Base-by-base conservation (phyloP, 331 rosid genomes). In the Prunus yedoensis region DNA sequence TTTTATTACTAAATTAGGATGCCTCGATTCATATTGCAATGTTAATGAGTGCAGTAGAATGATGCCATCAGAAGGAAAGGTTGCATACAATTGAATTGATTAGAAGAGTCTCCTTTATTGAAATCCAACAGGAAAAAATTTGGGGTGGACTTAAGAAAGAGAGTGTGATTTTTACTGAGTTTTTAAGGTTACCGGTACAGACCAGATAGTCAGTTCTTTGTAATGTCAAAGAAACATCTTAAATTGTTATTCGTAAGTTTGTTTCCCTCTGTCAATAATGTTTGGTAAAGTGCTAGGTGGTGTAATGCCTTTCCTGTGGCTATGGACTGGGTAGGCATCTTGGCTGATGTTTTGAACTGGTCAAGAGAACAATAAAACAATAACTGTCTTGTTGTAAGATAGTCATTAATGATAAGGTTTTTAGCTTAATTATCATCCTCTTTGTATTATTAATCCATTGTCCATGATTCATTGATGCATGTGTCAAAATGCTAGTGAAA, bases 261-360 rank as follows among this genome's bases (percentile, higher is more conserved):
- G 70, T 20, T 66, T 11, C n/a, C 20, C 64, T 58, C 50, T 66
- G 53, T 66, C 50, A 12, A 35, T 35, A 35, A 35, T 35, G 41
- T 35, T 35, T 1, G 8, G 23, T 52, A 8, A 35, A 38, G 9
- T 62, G 57, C 14, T 38, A n/a, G 59, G 57, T 14, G 47, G 35
- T 47, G 70, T 53, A 13, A 12, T 50, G 58, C 61, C 28, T 38
- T 51, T 62, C 63, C 41, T 21, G 66, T n/a, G 64, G 75, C 43
- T 54, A 21, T 70, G 77, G 71, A 70, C 20, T 32, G 20, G n/a
- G 3, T 27, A 41, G 71, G 66, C 35, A 53, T 58, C 74, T 71
- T n/a, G 7, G 68, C 30, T 67, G 47, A 17, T 59, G 49, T 45
- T 9, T 38, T 59, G 66, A 74, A 23, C 68, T 8, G 18, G 38